phyloP scores from a whole-genome alignment of 2,329 filamentous ascomycete species.

The Bimuria novae-zelandiae region DNA sequence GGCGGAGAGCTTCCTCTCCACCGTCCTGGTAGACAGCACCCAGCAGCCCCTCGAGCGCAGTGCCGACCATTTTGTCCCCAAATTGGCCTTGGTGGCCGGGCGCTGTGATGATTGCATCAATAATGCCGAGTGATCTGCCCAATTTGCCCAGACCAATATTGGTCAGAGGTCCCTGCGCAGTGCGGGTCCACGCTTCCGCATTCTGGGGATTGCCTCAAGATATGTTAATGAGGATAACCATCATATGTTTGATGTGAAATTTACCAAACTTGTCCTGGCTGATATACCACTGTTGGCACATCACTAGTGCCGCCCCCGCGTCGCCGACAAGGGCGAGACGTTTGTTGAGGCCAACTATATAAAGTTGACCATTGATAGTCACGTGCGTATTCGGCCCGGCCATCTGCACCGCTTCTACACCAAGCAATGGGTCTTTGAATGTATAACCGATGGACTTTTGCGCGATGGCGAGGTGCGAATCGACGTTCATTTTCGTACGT shows the following conservation, averaged over 20 bases:
- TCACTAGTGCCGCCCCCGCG: conserved; percentile 6
- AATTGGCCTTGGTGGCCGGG: neutral
- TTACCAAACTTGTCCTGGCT: conserved; percentile 11
- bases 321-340: conserved; percentile 19
- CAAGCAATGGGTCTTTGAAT: conserved; percentile 17
- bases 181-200: neutral
- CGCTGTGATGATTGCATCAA: neutral
- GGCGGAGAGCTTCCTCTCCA: conserved; percentile 1
- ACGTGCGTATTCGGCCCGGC: neutral
- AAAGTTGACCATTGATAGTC: neutral
- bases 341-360: conserved; percentile 13
- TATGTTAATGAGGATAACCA: too few relatives aligned
- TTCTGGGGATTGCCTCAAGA: neutral
- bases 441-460: conserved; percentile 11
- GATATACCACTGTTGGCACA: conserved; percentile 18
- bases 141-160: neutral
- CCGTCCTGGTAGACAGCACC: conserved; percentile 9
- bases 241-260: too few relatives aligned
- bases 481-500: neutral
- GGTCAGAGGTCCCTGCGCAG: neutral
- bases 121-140: neutral
- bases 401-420: conserved; percentile 21
- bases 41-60: conserved; percentile 8
- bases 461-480: conserved; percentile 8
- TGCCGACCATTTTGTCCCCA: conserved; percentile 5